A percentile compares a stretch with the other conserved stretches of the same genome.
These are phyloP conservation scores for Mortierella sp. DNA, from an alignment of 371 early-diverging fungal species.

Conservation along the genomic window DNA sequence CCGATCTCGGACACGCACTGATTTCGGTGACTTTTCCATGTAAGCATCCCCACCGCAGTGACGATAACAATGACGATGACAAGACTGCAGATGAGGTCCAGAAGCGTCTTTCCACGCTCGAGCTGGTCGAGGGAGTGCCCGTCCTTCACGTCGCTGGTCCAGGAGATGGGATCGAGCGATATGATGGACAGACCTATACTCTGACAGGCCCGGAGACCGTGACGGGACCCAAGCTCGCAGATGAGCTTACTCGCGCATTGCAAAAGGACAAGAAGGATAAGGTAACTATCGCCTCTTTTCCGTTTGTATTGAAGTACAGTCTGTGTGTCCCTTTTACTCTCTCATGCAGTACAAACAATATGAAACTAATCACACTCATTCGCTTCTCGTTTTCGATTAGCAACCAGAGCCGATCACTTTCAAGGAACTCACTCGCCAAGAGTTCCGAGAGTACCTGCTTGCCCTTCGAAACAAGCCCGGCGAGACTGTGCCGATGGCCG, in stretches of 20 bases:
- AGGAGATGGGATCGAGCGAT: not conserved
- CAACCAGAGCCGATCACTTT: not conserved
- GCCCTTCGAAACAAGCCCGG: constrained; percentile 5
- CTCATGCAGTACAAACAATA: not conserved
- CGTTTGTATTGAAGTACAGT: not conserved
- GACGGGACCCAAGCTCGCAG: constrained; percentile 29
- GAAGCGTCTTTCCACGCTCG: not conserved
- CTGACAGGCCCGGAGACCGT: constrained; percentile 33
- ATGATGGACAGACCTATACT: constrained; percentile 34
- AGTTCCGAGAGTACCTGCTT: constrained; percentile 18
- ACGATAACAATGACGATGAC: not conserved
- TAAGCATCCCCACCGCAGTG: not conserved
- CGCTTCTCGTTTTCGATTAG: not conserved
- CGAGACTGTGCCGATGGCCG: not conserved
- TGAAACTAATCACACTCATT: no score
- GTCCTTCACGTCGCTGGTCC: no score
- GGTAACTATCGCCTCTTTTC: not conserved
- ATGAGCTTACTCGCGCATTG: constrained; percentile 19
- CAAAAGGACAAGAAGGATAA: not conserved
- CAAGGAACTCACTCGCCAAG: constrained; percentile 25
- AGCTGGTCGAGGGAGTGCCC: no score
- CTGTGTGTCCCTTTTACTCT: not conserved
- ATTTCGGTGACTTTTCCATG: constrained; percentile 30
- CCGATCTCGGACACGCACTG: constrained; percentile 35
- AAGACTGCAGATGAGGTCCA: not conserved